A percentile compares a stretch with the other conserved stretches of the same genome.
phyloP scores from a whole-genome alignment of 106 monocot genomes.

The Acorus calamus region DNA sequence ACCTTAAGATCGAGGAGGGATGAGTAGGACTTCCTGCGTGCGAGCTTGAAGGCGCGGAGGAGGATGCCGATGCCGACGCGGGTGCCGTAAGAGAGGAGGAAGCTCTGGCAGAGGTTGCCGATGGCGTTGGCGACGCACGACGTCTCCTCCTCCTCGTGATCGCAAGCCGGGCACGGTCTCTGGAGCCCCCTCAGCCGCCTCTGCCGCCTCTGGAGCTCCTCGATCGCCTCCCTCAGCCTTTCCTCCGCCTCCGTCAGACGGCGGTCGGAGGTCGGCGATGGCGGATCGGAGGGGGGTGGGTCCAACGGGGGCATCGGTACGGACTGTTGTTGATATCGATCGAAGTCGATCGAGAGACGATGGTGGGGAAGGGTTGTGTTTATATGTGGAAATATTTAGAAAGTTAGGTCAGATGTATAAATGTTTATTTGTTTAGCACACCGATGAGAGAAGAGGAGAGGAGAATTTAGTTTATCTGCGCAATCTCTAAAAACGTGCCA shows the following conservation, averaged over 20 bases:
- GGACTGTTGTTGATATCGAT: too few species aligned
- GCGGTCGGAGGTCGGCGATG: constrained; percentile 13
- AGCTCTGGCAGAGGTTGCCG: constrained; percentile 94
- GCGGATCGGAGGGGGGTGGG: neutral
- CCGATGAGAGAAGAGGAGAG: too few species aligned
- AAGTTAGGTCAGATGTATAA: too few species aligned
- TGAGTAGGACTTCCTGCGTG: constrained; percentile 65
- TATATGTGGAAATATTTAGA: too few species aligned
- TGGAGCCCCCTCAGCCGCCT: constrained; percentile 1
- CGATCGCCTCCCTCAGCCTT: constrained; percentile 67
- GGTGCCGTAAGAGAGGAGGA: constrained; percentile 86
- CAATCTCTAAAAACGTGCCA: too few species aligned
- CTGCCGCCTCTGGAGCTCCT: constrained; percentile 62
- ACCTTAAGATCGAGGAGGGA: constrained; percentile 93
- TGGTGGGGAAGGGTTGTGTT: too few species aligned
- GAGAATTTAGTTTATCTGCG: too few species aligned
- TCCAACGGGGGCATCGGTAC: too few species aligned
- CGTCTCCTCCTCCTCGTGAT: constrained; percentile 47
- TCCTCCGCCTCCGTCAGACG: constrained; percentile 72
- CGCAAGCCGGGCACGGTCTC: constrained; percentile 25
- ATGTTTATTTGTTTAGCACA: too few species aligned
- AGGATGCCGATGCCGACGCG: constrained; percentile 95
- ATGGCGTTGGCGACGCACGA: constrained; percentile 85
- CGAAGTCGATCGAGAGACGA: too few species aligned
- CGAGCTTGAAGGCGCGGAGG: constrained; percentile 95